Base-by-base conservation (phyloP, 495 filamentous ascomycete genomes). In the Lindgomyces ingoldianus region DNA sequence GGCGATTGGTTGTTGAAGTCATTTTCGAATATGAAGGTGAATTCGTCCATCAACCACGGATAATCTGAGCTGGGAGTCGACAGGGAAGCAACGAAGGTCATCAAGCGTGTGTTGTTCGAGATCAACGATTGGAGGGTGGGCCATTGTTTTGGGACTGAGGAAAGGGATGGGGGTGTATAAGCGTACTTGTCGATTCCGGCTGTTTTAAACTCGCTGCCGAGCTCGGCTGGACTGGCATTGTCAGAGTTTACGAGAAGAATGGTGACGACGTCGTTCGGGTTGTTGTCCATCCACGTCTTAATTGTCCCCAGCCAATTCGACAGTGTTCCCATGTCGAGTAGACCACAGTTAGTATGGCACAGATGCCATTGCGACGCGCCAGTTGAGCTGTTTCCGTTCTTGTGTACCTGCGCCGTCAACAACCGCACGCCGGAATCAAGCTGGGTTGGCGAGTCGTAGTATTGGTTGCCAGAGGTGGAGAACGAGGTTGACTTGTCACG, bases 401-500 rank as follows among this genome's bases (percentile, higher is more conserved):
- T 54, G 49, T 78, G 76, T 4, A 75, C 67, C 56, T 78, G 76
- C 0, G 75, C 75, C 18, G 66, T 65, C 33, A 78, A 59, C 8
- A 78, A 55, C 39, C 75, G 65, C 1, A 78, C 74, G 24, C 75
- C 75, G 16, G 74, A 73, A 27, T 69, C 64, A 30, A 78, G 70
- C 70, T 78, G 75, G 1, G 58, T 59, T 25, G 73, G 74, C 9
- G 55, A 70, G 64, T 74, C 67, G 65, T 68, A 74, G 66, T 67
- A 74, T 46, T 78, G 75, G 69, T 78, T 78, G 33, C 73, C 75
- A 4, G 72, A 65, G 12, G 62, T 57, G 36, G 64, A 63, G 64
- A 68, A 76, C 55, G 29, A 49, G 22, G 79, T 83, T 0, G 75
- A 76, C 1, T 73, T 70, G 61, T 84, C 82, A 22, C 79, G 75